Percentiles rank a stretch among this genome's conserved stretches.
phyloP scores from a whole-genome alignment of 345 rosid genomes.

The Anastatica hierochuntica region DNA sequence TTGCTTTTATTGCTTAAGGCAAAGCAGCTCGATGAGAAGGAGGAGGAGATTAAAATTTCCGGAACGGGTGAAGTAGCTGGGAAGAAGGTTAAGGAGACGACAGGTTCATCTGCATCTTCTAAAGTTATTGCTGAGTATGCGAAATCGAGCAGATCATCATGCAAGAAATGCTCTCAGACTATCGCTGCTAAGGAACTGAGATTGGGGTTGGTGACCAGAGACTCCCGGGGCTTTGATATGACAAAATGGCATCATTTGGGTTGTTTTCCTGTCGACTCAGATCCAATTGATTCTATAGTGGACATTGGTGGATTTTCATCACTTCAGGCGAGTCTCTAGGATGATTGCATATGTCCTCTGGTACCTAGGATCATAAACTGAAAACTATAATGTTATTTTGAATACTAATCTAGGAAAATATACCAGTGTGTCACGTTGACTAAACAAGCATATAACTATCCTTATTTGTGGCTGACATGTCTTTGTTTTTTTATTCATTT shows the following conservation, averaged over 20 bases:
- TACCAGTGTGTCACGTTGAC: neutral
- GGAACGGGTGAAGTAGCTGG: slow-evolving; percentile 1
- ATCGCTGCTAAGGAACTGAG: slow-evolving; percentile 49
- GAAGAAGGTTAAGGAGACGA: slow-evolving; percentile 6
- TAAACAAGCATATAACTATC: neutral
- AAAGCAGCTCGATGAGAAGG: slow-evolving; percentile 2
- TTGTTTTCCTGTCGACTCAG: slow-evolving; percentile 40
- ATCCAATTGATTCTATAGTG: slow-evolving; percentile 26
- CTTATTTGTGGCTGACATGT: neutral
- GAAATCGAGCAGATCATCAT: slow-evolving; percentile 69
- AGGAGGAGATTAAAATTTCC: neutral
- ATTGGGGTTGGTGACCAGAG: slow-evolving; percentile 49
- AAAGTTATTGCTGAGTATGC: slow-evolving; percentile 64
- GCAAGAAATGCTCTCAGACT: slow-evolving; percentile 60
- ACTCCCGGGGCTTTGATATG: slow-evolving; percentile 55
- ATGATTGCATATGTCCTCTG: slow-evolving; percentile 6
- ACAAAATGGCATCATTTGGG: slow-evolving; percentile 70
- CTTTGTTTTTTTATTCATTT: neutral
- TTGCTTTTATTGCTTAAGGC: neutral
- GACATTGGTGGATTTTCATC: slow-evolving; percentile 50
- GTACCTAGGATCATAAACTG: neutral
- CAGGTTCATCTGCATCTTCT: slow-evolving; percentile 9
- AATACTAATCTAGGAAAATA: neutral
- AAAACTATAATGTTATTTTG: neutral
- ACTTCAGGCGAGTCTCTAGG: slow-evolving; percentile 40